phyloP scores from a whole-genome alignment of 805 yeast genomes.

The Lipomyces anomalus region DNA sequence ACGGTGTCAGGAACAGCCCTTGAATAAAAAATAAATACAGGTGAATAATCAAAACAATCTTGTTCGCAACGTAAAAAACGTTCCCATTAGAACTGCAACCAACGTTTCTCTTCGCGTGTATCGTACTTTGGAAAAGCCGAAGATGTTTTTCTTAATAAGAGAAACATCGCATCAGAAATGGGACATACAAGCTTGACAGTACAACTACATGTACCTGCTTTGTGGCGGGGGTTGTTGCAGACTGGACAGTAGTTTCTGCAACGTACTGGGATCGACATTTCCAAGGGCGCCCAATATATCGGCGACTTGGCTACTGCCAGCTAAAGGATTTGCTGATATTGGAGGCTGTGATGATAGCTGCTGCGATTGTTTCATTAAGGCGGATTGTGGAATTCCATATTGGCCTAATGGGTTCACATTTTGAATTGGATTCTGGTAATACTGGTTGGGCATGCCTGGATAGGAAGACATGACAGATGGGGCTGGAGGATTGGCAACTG shows the following conservation, averaged over 20 bases:
- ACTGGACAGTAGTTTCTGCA: conserved; percentile 55
- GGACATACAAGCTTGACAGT: no score
- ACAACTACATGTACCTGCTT: conserved; percentile 2
- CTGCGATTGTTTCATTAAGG: not conserved
- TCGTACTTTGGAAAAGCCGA: no score
- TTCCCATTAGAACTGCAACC: no score
- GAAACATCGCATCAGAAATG: no score
- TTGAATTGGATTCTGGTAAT: not conserved
- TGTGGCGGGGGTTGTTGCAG: conserved; percentile 23
- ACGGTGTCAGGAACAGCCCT: no score
- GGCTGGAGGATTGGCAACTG: not conserved
- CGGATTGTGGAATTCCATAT: not conserved
- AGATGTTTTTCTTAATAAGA: no score
- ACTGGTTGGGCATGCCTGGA: not conserved
- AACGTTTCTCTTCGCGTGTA: no score
- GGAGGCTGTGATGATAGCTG: conserved; percentile 2
- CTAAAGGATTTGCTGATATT: conserved; percentile 3
- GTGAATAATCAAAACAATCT: no score
- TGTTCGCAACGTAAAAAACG: no score
- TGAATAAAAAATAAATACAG: no score
- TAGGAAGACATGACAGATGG: not conserved
- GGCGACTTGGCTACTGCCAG: conserved; percentile 6
- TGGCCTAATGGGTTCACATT: not conserved
- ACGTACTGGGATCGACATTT: conserved; percentile 68
- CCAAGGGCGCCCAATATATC: conserved; percentile 44